phyloP scores from a whole-genome alignment of 1,139 yeast species.

The Kodamaea fungicola region DNA sequence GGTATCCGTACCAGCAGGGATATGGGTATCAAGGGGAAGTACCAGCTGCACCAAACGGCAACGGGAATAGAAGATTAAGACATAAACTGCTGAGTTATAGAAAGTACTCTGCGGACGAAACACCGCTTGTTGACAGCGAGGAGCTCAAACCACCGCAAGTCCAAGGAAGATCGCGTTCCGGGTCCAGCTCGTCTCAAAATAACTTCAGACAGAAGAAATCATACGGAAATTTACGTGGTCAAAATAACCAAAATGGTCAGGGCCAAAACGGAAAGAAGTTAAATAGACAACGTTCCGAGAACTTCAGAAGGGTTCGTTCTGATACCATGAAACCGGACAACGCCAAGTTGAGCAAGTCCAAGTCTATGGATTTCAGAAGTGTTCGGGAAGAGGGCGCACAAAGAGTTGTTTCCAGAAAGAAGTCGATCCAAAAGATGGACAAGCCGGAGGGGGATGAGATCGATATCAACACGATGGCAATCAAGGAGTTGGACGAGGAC shows the following conservation, averaged over 20 bases:
- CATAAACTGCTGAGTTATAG: conserved; percentile 2
- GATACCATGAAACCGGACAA: conserved; percentile 9
- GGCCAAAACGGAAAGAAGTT: conserved; percentile 5
- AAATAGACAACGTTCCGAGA: conserved; percentile 11
- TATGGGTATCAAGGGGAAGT: background rate
- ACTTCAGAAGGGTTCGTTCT: conserved; percentile 10
- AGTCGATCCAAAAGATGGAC: conserved; percentile 6
- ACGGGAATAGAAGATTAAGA: background rate
- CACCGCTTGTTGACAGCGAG: conserved; percentile 18
- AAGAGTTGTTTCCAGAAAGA: conserved; percentile 7
- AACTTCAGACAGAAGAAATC: conserved; percentile 8
- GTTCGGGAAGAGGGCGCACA: conserved; percentile 1
- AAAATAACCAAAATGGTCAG: background rate
- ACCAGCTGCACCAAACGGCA: background rate
- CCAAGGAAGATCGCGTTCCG: conserved; percentile 3
- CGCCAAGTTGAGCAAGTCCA: conserved; percentile 11
- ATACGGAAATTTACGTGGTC: conserved; percentile 8
- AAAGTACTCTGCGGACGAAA: conserved; percentile 15
- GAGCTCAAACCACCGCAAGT: conserved; percentile 4
- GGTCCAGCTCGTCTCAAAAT: conserved; percentile 3
- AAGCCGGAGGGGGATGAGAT: conserved; percentile 1
- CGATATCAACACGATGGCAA: conserved; percentile 4
- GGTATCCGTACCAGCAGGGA: background rate
- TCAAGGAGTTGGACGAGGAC: conserved; percentile 8
- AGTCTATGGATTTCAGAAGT: conserved; percentile 12